These are phyloP conservation scores for Micractinium conductrix DNA, from an alignment of 139 green algal species.

Conservation along the genomic window DNA sequence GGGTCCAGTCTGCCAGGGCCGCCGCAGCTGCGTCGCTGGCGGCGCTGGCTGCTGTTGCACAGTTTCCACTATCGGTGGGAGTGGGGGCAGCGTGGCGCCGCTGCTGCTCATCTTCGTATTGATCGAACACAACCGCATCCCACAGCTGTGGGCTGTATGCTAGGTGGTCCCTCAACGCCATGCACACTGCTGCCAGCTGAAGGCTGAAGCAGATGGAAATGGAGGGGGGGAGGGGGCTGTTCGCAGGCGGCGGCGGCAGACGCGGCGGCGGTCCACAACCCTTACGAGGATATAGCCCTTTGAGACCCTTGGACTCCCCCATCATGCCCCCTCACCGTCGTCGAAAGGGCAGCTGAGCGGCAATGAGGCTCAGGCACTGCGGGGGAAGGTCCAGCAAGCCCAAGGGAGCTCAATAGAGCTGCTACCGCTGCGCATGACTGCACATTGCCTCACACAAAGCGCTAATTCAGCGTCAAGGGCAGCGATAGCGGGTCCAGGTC, in stretches of 20 bases:
- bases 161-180: neutral
- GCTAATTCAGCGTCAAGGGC: too few relatives aligned
- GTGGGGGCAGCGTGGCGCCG: neutral
- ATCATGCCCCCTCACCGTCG: neutral
- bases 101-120: neutral
- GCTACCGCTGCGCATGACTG: neutral
- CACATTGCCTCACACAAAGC: neutral
- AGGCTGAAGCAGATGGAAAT: neutral
- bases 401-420: neutral
- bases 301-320: neutral
- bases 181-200: neutral
- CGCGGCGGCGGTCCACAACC: too few relatives aligned
- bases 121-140: neutral
- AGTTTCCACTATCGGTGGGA: too few relatives aligned
- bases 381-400: neutral
- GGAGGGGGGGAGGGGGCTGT: neutral
- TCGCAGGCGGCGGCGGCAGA: neutral
- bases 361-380: neutral
- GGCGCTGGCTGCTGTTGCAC: neutral
- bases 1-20: too few relatives aligned
- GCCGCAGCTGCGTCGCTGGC: neutral
- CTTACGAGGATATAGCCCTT: neutral
- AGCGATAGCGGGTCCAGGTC: neutral
- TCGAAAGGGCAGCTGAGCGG: neutral
- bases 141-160: neutral